Base-by-base conservation (phyloP, 495 filamentous ascomycete genomes). In the Penicillium daleae region DNA sequence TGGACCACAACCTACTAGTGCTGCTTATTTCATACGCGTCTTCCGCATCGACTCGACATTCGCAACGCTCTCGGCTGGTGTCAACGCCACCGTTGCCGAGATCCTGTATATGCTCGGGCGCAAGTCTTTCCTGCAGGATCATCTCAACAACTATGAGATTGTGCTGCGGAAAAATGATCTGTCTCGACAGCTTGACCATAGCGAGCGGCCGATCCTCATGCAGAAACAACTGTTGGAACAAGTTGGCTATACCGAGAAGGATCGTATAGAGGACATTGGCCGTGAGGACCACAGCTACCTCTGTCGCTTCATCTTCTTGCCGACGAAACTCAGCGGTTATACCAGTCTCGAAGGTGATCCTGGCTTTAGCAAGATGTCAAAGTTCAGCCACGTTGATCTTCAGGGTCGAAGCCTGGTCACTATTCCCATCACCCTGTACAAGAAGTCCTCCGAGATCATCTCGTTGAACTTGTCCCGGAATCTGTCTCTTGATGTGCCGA, bases 241-340 rank as follows among this genome's bases (percentile, higher is more conserved):
- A 75, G 90, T 92, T 32, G 95, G 95, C 13, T 99, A 97, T 71
- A 89, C 89, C n/a, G 84, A 89, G 31, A 87, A 86, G 24, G 96
- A 99, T 71, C 86, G 85, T 40, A 86, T 98, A 44, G 94, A 97
- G 69, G 95, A 97, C 60, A 87, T 99, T 56, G 95, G 95, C n/a
- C 87, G 95, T 48, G 95, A 99, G 73, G 95, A 99, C 74, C 96
- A 97, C 74, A 94, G 93, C 68, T 98, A 98, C 66, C 82, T 99
- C 7, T 93, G 93, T 68, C 92, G 95, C 8, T 98, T 98, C 76
- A 90, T 92, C 26, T 99, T 98, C 72, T 80, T 97, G 53, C 92
- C 94, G 10, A 90, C 89, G 12, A 90, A 92, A 61, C 87, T 96
- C 67, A 92, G 87, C 73, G 91, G 91, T n/a, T 80, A 80, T 53